Conservation (phyloP, 768 basidiomycete species). For the Mrakia gelida region DNA sequence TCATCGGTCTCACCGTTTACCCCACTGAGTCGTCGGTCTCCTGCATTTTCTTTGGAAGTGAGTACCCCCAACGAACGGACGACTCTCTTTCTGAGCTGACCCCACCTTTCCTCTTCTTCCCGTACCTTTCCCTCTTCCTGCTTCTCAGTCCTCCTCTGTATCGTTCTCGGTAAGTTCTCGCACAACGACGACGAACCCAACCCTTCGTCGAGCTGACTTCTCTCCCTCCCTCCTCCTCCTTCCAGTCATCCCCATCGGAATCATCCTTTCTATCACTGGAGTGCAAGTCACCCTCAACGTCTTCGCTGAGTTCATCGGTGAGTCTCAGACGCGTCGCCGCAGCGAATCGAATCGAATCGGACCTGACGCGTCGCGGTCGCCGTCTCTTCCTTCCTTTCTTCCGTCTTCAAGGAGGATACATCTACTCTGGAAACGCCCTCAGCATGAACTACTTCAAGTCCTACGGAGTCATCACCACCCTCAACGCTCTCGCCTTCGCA, state of each 20-base stretch:
- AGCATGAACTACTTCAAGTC: slow-evolving; percentile 34
- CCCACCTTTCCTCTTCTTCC: neutral
- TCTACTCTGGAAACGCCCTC: slow-evolving; percentile 45
- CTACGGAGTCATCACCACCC: slow-evolving; percentile 31
- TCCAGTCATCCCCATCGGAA: neutral
- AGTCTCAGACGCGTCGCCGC: too few relatives aligned
- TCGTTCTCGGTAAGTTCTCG: slow-evolving; percentile 53
- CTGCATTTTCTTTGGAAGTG: too few relatives aligned
- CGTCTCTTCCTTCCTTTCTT: too few relatives aligned
- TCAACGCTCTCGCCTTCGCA: slow-evolving; percentile 60
- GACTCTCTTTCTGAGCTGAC: too few relatives aligned
- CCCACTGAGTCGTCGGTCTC: too few relatives aligned
- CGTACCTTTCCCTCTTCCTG: slow-evolving; percentile 33
- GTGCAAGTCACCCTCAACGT: slow-evolving; percentile 32
- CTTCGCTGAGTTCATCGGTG: slow-evolving; percentile 46
- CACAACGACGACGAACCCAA: slow-evolving; percentile 37
- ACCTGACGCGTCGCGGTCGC: too few relatives aligned
- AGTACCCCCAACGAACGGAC: too few relatives aligned
- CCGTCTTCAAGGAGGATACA: slow-evolving; percentile 32
- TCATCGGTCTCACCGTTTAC: too few relatives aligned
- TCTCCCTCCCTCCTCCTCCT: neutral
- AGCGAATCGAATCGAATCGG: too few relatives aligned
- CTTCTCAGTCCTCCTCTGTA: slow-evolving; percentile 50
- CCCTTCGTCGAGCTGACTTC: neutral
- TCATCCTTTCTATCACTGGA: neutral